Conservation (phyloP, 1,139 yeast genomes). For the Pichia sp. region DNA sequence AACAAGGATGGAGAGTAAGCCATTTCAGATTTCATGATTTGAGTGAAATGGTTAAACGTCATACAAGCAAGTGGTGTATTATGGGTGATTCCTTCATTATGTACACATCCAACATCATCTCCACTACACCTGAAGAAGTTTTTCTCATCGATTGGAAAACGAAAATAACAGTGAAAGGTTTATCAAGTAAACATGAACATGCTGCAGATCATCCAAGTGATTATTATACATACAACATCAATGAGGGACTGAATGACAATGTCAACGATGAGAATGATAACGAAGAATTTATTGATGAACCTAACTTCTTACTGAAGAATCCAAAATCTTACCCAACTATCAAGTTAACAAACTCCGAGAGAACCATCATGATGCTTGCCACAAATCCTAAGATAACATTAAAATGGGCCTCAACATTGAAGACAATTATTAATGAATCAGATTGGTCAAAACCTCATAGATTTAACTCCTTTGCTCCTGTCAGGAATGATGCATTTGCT, state of each 20-base stretch:
- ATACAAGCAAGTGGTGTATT: slow-evolving; percentile 87
- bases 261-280: slow-evolving; percentile 31
- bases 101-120: slow-evolving; percentile 78
- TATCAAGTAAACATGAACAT: slow-evolving; percentile 9
- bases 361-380: slow-evolving; percentile 70
- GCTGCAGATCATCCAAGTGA: slow-evolving; percentile 14
- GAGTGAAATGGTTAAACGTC: slow-evolving; percentile 80
- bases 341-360: slow-evolving; percentile 70
- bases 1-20: slow-evolving; percentile 95
- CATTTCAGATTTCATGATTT: slow-evolving; percentile 77
- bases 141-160: slow-evolving; percentile 74
- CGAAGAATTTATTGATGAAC: slow-evolving; percentile 16
- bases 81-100: slow-evolving; percentile 78
- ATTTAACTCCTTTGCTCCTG: slow-evolving; percentile 89
- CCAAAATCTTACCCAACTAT: slow-evolving; percentile 42
- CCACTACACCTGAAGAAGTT: slow-evolving; percentile 86
- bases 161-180: slow-evolving; percentile 46
- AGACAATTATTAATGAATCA: slow-evolving; percentile 59
- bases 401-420: slow-evolving; percentile 72
- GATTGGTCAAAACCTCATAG: slow-evolving; percentile 70
- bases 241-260: slow-evolving; percentile 22
- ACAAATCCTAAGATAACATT: slow-evolving; percentile 63
- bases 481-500: slow-evolving; percentile 76
- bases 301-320: slow-evolving; percentile 14
- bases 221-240: slow-evolving; percentile 20